These are phyloP conservation scores for Neckera pumila DNA, from an alignment of 225 moss, liverwort and hornwort species.

Conservation along the genomic window DNA sequence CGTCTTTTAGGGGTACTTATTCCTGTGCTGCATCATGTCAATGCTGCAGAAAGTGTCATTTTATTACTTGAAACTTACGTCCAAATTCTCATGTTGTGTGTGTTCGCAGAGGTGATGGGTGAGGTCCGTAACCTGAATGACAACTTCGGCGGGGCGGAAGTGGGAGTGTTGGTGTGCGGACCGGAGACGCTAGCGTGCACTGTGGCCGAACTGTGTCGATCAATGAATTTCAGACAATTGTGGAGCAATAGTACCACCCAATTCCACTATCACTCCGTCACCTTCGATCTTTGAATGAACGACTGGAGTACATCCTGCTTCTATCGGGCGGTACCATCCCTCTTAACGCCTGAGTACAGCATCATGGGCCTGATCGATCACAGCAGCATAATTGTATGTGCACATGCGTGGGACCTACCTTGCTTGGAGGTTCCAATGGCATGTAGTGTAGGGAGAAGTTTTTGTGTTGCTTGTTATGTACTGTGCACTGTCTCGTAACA, in stretches of 20 bases:
- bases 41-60: neutral
- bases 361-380: neutral
- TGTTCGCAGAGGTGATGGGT: conserved; percentile 1
- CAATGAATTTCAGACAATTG: neutral
- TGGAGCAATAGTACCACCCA: neutral
- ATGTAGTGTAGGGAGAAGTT: neutral
- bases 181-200: conserved; percentile 10
- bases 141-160: conserved; percentile 3
- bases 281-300: conserved; percentile 19
- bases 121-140: neutral
- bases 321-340: neutral
- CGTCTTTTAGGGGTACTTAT: accelerated
- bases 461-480: neutral
- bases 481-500: neutral
- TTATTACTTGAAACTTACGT: too few species aligned
- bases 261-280: conserved; percentile 55
- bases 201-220: conserved; percentile 30
- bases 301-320: neutral
- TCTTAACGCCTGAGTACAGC: neutral
- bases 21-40: too few species aligned
- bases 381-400: too few species aligned
- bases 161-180: conserved; percentile 43
- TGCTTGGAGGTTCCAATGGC: neutral
- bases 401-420: too few species aligned
- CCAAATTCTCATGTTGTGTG: neutral